Base-by-base conservation (phyloP, 1,139 yeast species). In the Hyphopichia burtonii region DNA sequence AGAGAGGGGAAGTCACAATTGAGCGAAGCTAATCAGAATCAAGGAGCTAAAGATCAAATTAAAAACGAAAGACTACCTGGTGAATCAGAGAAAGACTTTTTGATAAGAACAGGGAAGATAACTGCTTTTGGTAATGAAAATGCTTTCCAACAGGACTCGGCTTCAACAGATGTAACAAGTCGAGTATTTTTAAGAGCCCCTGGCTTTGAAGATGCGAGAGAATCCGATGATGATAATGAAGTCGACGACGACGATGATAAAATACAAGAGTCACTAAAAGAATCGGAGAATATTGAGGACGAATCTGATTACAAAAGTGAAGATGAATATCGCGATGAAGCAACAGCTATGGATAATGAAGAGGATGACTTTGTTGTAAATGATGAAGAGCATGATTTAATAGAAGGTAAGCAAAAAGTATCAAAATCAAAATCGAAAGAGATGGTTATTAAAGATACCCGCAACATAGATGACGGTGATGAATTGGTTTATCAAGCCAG, bases 101-200 rank as follows among this genome's bases (percentile, higher is more conserved):
- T 93, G 47, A 78, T 93, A 0, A 72, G 99, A 49, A 91, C 91
- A 0, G 99, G 99, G 34, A 84, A 89, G 58, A 82, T 90, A 44
- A 93, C 99, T 0, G 99, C 99, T 0, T 93, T 93, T 68, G 96
- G 97, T 10, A 81, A 80, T 34, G 71, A 80, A 16, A 71, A 76
- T 31, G 80, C 77, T 4, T 87, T 87, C 48, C 65, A 58, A 34
- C 63, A 58, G 38, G 59, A 48, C 9, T 54, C 22, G 9, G 38
- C 32, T 4, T 33, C 36, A 7, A 5, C 3, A n/a, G 36, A n/a
- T 19, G 36, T 33, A 3, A 20, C 25, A 18, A 68, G 72, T 42
- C 74, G 68, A 51, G 63, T 60, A 35, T 50, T 55, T 42, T 55
- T 72, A 34, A 49, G 71, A 34, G 65, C 63, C 16, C 78, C 77